These are phyloP conservation scores for Telopea speciosissima DNA, from an alignment of 177 flowering plant species.

Conservation along the genomic window DNA sequence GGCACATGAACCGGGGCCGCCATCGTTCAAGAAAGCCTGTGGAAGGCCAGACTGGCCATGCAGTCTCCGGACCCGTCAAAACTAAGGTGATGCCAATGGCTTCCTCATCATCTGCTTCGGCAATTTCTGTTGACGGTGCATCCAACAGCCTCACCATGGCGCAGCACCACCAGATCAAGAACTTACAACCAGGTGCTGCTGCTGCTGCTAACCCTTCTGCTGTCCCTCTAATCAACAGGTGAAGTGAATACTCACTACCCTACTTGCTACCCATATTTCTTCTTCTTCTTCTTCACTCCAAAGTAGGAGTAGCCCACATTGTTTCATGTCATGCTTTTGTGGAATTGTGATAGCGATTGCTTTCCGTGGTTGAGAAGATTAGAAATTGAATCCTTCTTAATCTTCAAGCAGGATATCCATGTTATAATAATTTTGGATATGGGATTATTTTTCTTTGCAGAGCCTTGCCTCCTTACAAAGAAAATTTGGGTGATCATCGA, in stretches of 20 bases:
- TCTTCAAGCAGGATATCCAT: too few relatives aligned
- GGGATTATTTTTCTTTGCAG: slow-evolving; percentile 20
- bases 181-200: slow-evolving; percentile 26
- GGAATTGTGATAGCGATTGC: not conserved
- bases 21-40: slow-evolving; percentile 98
- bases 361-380: not conserved
- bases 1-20: slow-evolving; percentile 88
- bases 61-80: slow-evolving; percentile 37
- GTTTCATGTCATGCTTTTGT: not conserved
- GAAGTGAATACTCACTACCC: slow-evolving; percentile 9
- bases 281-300: not conserved
- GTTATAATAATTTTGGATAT: too few relatives aligned
- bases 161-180: slow-evolving; percentile 36
- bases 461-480: slow-evolving; percentile 24
- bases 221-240: slow-evolving; percentile 28
- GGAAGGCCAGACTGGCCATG: slow-evolving; percentile 79
- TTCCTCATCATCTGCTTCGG: slow-evolving; percentile 12
- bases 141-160: slow-evolving; percentile 31
- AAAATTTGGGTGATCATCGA: slow-evolving; percentile 17
- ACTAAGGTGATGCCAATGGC: slow-evolving; percentile 24
- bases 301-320: too few relatives aligned
- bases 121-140: slow-evolving; percentile 21
- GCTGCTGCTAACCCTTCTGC: slow-evolving; percentile 23
- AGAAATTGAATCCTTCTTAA: not conserved
- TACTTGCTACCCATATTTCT: not conserved